Evolutionary conservation across 192 early-diverging fungal genomes (phyloP).

Genomic region (Mortierella alpina): DNA sequence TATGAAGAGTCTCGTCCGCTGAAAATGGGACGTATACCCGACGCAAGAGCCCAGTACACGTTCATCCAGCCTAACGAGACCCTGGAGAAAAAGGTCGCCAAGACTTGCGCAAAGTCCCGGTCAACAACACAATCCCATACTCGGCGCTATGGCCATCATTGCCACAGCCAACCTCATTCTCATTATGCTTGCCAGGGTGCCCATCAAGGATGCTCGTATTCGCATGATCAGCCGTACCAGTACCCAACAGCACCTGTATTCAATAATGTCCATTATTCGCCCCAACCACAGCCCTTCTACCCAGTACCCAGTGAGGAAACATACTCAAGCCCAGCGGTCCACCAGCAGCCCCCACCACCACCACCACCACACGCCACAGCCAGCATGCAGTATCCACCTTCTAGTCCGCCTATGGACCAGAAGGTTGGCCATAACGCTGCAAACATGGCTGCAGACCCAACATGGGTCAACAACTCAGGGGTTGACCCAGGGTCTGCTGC

Average conservation of each 20-base stretch:
- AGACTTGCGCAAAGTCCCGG: background rate
- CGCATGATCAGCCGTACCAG: too few species aligned
- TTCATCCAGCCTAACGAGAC: slow-evolving; percentile 41
- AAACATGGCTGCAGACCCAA: too few species aligned
- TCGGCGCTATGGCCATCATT: background rate
- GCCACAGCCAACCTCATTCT: background rate
- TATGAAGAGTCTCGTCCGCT: slow-evolving; percentile 44
- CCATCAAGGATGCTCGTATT: too few species aligned
- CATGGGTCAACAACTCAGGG: background rate
- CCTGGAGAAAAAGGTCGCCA: background rate
- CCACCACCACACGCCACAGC: too few species aligned
- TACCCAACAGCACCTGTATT: too few species aligned
- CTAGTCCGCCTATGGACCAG: too few species aligned
- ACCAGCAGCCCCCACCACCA: too few species aligned
- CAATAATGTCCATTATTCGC: too few species aligned
- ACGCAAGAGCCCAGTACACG: slow-evolving; percentile 31
- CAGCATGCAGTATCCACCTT: too few species aligned
- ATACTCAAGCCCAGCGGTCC: too few species aligned
- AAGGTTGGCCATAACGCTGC: too few species aligned
- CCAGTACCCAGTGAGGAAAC: background rate
- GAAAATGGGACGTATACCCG: slow-evolving; percentile 35
- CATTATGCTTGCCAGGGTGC: too few species aligned
- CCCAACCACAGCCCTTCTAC: background rate
- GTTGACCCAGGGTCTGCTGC: background rate
- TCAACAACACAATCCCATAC: background rate